Conservation (phyloP, 2,329 filamentous ascomycete species). For the Botrytis byssoidea region DNA sequence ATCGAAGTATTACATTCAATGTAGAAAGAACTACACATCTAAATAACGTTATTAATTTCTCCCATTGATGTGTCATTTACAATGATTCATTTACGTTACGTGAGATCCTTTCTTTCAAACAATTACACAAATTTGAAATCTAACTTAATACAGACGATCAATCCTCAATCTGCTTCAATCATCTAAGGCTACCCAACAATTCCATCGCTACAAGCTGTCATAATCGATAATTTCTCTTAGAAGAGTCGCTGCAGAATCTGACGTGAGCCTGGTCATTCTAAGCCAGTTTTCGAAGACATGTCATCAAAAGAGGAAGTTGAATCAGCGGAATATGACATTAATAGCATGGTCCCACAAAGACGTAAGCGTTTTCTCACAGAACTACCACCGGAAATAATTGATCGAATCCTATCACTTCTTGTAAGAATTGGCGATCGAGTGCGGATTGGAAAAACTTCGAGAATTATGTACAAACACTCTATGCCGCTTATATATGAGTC, state of each 20-base stretch:
- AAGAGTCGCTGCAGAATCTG: background rate
- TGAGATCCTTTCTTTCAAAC: background rate
- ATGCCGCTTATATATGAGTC: background rate
- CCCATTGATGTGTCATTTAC: background rate
- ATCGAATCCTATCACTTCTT: background rate
- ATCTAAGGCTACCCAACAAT: background rate
- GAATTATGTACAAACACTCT: background rate
- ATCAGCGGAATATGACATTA: background rate
- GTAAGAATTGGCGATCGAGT: background rate
- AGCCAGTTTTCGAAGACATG: background rate
- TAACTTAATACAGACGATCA: background rate
- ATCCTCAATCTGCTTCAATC: background rate
- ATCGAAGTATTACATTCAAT: background rate
- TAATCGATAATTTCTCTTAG: too few relatives aligned
- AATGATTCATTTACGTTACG: background rate
- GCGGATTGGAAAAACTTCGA: background rate
- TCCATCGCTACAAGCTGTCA: background rate
- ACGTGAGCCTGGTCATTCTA: background rate
- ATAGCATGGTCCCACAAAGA: background rate
- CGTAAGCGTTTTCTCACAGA: background rate
- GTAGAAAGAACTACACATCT: background rate
- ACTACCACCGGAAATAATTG: background rate
- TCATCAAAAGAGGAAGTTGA: background rate
- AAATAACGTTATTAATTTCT: background rate
- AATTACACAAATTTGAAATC: background rate